A percentile compares a stretch with the other conserved stretches of the same genome.
Evolutionary conservation across 208 protist species (phyloP).

Genomic region (Tritrichomonas foetus): DNA sequence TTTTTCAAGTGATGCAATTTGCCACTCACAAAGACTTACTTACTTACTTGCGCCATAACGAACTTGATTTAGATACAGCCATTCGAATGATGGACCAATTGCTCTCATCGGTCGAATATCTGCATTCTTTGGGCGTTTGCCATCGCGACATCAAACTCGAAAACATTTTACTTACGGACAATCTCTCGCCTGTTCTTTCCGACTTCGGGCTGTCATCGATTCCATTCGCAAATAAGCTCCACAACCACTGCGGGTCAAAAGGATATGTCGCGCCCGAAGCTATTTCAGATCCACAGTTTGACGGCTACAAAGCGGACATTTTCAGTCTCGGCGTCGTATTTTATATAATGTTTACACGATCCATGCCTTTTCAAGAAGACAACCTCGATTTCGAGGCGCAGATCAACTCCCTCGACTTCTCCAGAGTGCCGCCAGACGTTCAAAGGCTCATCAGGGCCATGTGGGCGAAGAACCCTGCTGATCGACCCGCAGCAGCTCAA

Average conservation of each 20-base stretch:
- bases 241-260: background rate
- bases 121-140: background rate
- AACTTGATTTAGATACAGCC: background rate
- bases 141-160: slow-evolving; percentile 16
- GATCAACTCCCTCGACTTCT: background rate
- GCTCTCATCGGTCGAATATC: background rate
- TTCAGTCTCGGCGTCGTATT: background rate
- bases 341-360: background rate
- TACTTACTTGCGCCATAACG: background rate
- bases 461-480: too few species aligned
- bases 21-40: background rate
- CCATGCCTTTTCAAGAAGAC: background rate
- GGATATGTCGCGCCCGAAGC: background rate
- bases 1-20: slow-evolving; percentile 28
- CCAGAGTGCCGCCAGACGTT: background rate
- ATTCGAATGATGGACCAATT: background rate
- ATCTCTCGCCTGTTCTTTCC: background rate
- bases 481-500: too few species aligned
- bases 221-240: background rate
- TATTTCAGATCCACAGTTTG: background rate
- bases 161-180: background rate
- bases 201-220: background rate
- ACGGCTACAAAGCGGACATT: slow-evolving; percentile 26
- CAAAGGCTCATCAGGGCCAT: background rate
- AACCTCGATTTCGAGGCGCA: background rate